phyloP scores from a whole-genome alignment of 805 yeast species.

The Metschnikowia drakensbergensis region DNA sequence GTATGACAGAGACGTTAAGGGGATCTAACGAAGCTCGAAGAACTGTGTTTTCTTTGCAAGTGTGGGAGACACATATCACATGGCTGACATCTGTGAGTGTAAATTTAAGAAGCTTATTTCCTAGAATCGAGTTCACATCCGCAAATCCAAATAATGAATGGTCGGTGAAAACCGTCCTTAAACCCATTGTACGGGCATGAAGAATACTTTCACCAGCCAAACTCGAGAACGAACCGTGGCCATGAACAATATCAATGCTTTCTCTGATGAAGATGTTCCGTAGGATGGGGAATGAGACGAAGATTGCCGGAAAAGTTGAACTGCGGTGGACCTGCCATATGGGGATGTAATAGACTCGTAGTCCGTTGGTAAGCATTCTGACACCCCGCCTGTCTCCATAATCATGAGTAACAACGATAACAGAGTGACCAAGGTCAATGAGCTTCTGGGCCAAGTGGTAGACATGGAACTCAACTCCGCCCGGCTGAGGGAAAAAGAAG shows the following conservation, averaged over 20 bases:
- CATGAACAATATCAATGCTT: slow-evolving; percentile 83
- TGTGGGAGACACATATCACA: slow-evolving; percentile 93
- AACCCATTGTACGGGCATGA: slow-evolving; percentile 92
- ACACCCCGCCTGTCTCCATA: slow-evolving; percentile 82
- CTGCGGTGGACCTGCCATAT: slow-evolving; percentile 75
- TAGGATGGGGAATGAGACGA: slow-evolving; percentile 79
- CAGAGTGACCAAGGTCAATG: slow-evolving; percentile 78
- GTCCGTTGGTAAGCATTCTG: slow-evolving; percentile 79
- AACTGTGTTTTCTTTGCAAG: slow-evolving; percentile 94
- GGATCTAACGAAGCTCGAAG: slow-evolving; percentile 83
- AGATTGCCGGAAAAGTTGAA: slow-evolving; percentile 84
- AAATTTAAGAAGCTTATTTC: slow-evolving; percentile 81
- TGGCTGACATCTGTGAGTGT: slow-evolving; percentile 84
- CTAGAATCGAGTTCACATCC: slow-evolving; percentile 75
- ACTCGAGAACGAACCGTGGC: slow-evolving; percentile 87
- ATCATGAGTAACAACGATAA: slow-evolving; percentile 82
- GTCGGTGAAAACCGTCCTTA: slow-evolving; percentile 89
- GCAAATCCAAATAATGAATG: slow-evolving; percentile 95
- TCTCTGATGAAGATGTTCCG: slow-evolving; percentile 86
- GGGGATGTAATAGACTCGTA: slow-evolving; percentile 91
- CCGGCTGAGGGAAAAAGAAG: slow-evolving; percentile 97
- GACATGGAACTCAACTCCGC: slow-evolving; percentile 95
- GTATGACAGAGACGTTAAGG: slow-evolving; percentile 76
- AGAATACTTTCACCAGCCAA: slow-evolving; percentile 85
- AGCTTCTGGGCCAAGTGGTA: slow-evolving; percentile 85